Evolutionary conservation across 805 yeast genomes (phyloP).

Genomic region (Zygoascus ofunaensis): DNA sequence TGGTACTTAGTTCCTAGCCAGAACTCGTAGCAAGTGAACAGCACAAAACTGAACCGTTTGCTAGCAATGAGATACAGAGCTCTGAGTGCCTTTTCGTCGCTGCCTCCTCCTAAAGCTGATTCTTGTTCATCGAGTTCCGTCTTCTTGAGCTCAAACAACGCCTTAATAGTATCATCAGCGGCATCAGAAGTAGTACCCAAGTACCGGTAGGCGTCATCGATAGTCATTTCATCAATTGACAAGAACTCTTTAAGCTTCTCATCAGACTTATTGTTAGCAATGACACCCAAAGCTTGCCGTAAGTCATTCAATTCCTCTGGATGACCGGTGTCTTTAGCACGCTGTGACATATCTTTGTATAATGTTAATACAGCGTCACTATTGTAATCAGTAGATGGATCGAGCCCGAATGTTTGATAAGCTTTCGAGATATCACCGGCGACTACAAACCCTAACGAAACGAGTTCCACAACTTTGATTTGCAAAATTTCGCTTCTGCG

Average conservation of each 20-base stretch:
- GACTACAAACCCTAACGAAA: slow-evolving; percentile 46
- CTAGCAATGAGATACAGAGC: slow-evolving; percentile 27
- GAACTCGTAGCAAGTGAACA: slow-evolving; percentile 25
- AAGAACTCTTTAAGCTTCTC: slow-evolving; percentile 11
- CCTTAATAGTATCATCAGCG: slow-evolving; percentile 41
- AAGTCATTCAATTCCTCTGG: slow-evolving; percentile 6
- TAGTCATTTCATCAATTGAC: slow-evolving; percentile 39
- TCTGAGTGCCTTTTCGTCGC: slow-evolving; percentile 10
- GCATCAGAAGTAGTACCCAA: slow-evolving; percentile 20
- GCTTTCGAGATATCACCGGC: slow-evolving; percentile 39
- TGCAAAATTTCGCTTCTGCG: slow-evolving; percentile 41
- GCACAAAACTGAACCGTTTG: slow-evolving; percentile 19
- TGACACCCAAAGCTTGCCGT: slow-evolving; percentile 14
- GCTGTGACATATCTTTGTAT: slow-evolving; percentile 4
- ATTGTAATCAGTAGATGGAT: slow-evolving; percentile 12
- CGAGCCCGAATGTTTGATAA: slow-evolving; percentile 29
- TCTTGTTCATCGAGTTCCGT: slow-evolving; percentile 35
- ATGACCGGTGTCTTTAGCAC: slow-evolving; percentile 1
- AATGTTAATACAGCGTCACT: slow-evolving; percentile 12
- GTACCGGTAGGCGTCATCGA: slow-evolving; percentile 41
- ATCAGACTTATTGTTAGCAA: slow-evolving; percentile 13
- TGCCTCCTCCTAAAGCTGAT: too few species aligned
- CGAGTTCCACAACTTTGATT: slow-evolving; percentile 36
- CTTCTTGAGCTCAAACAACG: slow-evolving; percentile 60
- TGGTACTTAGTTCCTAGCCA: not conserved